Percentiles rank a stretch among this genome's conserved stretches.
phyloP scores from a whole-genome alignment of 352 stramenopile species.

The Bremia lactucae region DNA sequence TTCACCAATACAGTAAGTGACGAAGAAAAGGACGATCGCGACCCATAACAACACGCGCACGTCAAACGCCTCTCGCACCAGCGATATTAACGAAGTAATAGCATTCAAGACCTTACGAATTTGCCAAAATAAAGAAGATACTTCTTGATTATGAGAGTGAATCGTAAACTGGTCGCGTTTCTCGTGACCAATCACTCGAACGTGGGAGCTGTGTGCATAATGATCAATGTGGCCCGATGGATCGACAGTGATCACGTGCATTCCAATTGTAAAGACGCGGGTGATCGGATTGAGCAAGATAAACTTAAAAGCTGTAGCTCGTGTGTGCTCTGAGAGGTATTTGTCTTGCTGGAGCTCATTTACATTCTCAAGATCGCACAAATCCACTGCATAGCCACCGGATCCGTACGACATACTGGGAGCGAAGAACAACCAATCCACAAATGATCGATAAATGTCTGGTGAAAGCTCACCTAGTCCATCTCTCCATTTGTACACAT shows the following conservation, averaged over 20 bases:
- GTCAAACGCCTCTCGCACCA: constrained; percentile 33
- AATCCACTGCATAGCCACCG: constrained; percentile 64
- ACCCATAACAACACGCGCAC: constrained; percentile 59
- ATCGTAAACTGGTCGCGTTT: constrained; percentile 33
- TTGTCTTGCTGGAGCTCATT: constrained; percentile 55
- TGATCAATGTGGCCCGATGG: constrained; percentile 78
- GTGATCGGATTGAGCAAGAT: constrained; percentile 81
- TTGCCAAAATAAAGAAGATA: background rate
- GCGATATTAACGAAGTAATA: constrained; percentile 6
- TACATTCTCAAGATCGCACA: constrained; percentile 45
- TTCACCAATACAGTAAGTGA: constrained; percentile 75
- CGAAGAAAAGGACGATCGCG: constrained; percentile 54
- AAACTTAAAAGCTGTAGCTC: constrained; percentile 79
- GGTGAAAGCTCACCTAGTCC: constrained; percentile 44
- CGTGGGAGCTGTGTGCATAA: constrained; percentile 68
- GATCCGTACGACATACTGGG: constrained; percentile 41
- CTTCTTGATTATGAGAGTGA: constrained; percentile 1
- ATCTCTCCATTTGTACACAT: constrained; percentile 59
- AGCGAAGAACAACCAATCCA: constrained; percentile 36
- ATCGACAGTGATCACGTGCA: constrained; percentile 73
- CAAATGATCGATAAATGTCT: constrained; percentile 42
- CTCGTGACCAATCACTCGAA: constrained; percentile 71
- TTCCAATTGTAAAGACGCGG: constrained; percentile 82
- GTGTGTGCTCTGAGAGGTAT: constrained; percentile 69
- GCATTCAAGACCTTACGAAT: constrained; percentile 12